These are phyloP conservation scores for Sclerotinia sclerotiorum DNA, from an alignment of 2,329 filamentous ascomycete species.

Conservation along the genomic window DNA sequence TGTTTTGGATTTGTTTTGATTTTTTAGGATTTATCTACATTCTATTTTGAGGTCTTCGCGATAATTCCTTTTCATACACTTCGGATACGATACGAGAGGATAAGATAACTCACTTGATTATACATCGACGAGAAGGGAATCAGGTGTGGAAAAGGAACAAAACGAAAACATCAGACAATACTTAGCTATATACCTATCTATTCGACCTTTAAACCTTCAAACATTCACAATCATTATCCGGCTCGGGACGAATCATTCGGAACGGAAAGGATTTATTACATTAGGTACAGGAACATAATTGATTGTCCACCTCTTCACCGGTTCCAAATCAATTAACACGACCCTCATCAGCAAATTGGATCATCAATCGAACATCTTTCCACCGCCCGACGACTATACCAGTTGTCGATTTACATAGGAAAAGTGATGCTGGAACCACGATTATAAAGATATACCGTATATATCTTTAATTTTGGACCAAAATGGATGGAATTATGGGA, in stretches of 20 bases:
- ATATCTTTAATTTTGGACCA: neutral
- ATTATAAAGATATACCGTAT: constrained; percentile 27
- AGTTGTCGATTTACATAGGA: neutral
- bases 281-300: neutral
- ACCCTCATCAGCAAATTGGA: neutral
- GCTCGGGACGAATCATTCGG: neutral
- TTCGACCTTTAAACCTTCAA: neutral
- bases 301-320: constrained; percentile 1
- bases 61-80: neutral
- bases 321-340: neutral
- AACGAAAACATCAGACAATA: neutral
- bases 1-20: neutral
- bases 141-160: neutral
- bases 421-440: constrained; percentile 39
- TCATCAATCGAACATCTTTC: neutral
- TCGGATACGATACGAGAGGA: neutral
- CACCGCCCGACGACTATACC: neutral
- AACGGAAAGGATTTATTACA: constrained; percentile 7
- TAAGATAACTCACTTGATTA: neutral
- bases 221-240: neutral
- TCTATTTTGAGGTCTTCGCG: neutral
- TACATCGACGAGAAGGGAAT: neutral
- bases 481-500: neutral
- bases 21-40: neutral
- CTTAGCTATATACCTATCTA: neutral